These are phyloP conservation scores for Aspergillus nomiae DNA, from an alignment of 2,329 filamentous ascomycete species.

Conservation along the genomic window DNA sequence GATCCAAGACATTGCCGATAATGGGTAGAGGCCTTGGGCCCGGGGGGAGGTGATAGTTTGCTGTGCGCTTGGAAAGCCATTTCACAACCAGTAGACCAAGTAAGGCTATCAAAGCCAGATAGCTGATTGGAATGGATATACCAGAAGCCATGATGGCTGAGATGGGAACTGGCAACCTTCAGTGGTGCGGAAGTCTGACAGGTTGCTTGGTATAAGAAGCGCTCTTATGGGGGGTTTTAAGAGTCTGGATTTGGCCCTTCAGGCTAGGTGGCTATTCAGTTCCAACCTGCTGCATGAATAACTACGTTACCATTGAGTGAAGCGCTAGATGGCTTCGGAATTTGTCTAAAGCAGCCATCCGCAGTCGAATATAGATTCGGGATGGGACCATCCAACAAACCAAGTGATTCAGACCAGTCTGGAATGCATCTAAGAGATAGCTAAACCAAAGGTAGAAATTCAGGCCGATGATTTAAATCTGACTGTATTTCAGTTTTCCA, in stretches of 20 bases:
- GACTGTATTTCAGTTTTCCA: not conserved
- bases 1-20: slow-evolving; percentile 3
- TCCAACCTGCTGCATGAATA: not conserved
- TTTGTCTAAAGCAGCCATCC: not conserved
- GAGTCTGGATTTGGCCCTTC: not conserved
- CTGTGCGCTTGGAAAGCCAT: too few relatives aligned
- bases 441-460: not conserved
- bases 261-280: not conserved
- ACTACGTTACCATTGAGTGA: not conserved
- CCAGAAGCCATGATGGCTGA: not conserved
- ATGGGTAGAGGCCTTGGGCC: not conserved
- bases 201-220: not conserved
- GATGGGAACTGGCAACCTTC: not conserved
- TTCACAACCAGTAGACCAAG: too few relatives aligned
- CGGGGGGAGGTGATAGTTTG: not conserved
- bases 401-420: not conserved
- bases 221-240: not conserved
- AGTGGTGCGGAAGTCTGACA: not conserved
- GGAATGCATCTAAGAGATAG: not conserved
- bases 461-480: not conserved
- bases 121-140: too few relatives aligned
- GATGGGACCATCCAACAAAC: not conserved
- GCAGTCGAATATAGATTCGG: not conserved
- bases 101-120: too few relatives aligned
- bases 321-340: not conserved